Base-by-base conservation (phyloP, 345 rosid genomes). In the Brassica nigra region DNA sequence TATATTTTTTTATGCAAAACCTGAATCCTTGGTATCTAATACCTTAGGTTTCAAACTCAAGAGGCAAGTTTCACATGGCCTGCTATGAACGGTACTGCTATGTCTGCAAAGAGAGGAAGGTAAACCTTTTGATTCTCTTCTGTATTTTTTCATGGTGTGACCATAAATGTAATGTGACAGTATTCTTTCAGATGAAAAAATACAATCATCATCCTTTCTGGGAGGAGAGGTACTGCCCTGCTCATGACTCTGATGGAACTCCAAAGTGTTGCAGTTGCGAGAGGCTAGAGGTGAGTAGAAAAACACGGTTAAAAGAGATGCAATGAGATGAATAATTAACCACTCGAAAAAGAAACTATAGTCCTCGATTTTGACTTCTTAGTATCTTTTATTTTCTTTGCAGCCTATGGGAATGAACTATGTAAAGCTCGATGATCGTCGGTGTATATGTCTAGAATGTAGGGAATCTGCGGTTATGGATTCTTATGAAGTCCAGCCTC, bases 391-490 rank as follows among this genome's bases (percentile, higher is more conserved):
- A 4, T 33, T 11, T 66, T 68, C 54, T 59, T 59, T 11, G 15
- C 64, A 92, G 97, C 86, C 95, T 29, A 44, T 68, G 89, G 86
- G 83, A 71, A 70, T 78, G 9, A 78, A 81, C 54, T 84, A 75
- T 78, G 86, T 84, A 73, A 68, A 81, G 28, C 73, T 92, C 74
- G 97, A 54, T 70, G 97, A 95, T 77, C 89, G 95, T 23, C 81
- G 97, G 9, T 83, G 84, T 77, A 80, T 86, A 34, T 95, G 99
- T 74, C 82, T 92, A 23, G 97, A 95, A 75, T 92, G 99, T 78
- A 86, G 87, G 93, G 92, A 95, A 70, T 89, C 92, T 36, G 88
- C 97, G 8, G 84, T 95, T 37, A 92, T 89, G 94, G 99, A 95
- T 79, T 83, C 97, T 5, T 84, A 94, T 20, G 95, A 91, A 78